These are phyloP conservation scores for Dacryopinax primogenitus DNA, from an alignment of 768 basidiomycete genomes.

Conservation along the genomic window DNA sequence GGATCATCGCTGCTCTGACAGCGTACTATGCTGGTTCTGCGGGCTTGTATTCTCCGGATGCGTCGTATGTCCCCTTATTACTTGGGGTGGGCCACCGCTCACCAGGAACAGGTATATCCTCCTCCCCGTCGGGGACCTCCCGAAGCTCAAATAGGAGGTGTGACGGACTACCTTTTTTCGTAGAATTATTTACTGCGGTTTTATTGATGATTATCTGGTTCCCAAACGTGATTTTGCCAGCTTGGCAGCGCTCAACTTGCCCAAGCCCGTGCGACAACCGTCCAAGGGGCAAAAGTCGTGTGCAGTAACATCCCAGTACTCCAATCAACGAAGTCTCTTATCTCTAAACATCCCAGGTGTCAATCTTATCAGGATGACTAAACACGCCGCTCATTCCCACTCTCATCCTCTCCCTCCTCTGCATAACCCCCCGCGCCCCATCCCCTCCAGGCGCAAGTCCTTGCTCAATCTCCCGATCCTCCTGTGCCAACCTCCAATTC, in stretches of 20 bases:
- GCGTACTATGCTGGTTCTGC: slow-evolving; percentile 1
- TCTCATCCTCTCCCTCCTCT: background rate
- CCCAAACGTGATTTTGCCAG: too few species aligned
- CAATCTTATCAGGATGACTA: background rate
- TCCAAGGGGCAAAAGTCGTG: too few species aligned
- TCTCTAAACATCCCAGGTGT: background rate
- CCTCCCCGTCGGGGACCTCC: background rate
- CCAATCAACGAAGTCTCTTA: too few species aligned
- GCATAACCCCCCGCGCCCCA: background rate
- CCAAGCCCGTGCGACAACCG: too few species aligned
- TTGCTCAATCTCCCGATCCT: background rate
- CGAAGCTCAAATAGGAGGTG: background rate
- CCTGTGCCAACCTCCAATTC: background rate
- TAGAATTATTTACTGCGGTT: background rate
- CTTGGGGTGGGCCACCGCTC: background rate
- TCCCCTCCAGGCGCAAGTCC: background rate
- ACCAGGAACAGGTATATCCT: background rate
- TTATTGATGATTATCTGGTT: background rate
- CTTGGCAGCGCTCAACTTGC: too few species aligned
- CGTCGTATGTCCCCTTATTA: background rate
- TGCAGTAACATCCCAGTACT: too few species aligned
- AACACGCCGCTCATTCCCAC: background rate
- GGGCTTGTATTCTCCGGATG: background rate
- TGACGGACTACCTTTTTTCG: background rate
- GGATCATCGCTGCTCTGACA: background rate